Evolutionary conservation across 2,329 filamentous ascomycete genomes (phyloP).

Genomic region (Beauveria asiatica): DNA sequence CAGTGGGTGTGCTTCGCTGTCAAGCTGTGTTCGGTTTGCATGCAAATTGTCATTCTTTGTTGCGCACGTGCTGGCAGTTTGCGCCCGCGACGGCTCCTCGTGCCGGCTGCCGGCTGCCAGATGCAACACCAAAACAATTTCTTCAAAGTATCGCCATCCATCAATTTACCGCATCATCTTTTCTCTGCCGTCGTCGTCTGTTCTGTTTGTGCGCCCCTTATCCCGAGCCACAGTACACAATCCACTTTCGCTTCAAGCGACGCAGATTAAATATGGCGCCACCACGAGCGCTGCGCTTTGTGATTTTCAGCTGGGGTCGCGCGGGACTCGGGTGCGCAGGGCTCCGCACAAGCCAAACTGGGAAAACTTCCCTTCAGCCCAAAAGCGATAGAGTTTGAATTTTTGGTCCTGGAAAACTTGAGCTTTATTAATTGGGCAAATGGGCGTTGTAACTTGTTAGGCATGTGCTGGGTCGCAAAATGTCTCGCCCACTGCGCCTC

Average conservation of each 20-base stretch:
- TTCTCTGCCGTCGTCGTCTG: background rate
- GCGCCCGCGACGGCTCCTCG: background rate
- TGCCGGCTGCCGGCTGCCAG: background rate
- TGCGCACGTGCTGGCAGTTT: background rate
- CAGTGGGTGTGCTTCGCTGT: background rate
- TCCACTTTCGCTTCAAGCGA: slow-evolving; percentile 10
- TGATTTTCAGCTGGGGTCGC: background rate
- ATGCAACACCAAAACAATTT: background rate
- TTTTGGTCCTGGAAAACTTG: background rate
- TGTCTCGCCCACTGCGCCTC: slow-evolving; percentile 7
- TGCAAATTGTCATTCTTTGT: background rate
- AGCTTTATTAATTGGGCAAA: background rate
- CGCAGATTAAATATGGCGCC: background rate
- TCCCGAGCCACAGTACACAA: slow-evolving; percentile 7
- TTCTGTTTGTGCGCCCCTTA: background rate
- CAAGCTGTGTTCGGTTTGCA: background rate
- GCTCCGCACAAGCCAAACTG: background rate
- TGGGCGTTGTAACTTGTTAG: background rate
- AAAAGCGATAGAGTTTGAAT: background rate
- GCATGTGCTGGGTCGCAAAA: background rate
- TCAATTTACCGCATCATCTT: background rate
- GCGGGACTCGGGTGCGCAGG: background rate
- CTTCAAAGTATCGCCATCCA: background rate
- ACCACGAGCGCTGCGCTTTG: background rate
- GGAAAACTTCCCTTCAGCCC: background rate